Conservation (phyloP, 176 grass and related monocot genomes). For the Thalia dealbata region DNA sequence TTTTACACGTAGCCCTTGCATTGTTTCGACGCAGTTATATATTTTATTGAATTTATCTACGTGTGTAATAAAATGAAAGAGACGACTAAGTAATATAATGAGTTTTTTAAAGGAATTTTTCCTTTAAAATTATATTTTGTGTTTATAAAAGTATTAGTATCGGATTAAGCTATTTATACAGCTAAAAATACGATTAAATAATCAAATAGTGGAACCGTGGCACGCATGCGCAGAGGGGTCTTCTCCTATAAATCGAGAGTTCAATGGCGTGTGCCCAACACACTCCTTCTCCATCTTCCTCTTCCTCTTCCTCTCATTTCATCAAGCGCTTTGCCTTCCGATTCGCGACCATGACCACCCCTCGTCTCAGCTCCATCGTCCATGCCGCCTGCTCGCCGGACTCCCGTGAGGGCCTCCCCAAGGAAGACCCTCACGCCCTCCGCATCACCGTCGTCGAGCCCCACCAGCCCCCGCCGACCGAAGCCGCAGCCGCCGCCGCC, state of each 20-base stretch:
- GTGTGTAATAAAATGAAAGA: no score
- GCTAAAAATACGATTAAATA: no score
- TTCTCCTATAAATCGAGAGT: neutral
- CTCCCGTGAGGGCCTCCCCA: neutral
- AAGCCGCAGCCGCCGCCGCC: no score
- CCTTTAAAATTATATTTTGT: no score
- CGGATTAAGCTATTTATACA: no score
- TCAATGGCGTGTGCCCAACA: neutral
- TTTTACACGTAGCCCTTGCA: neutral
- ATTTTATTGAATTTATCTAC: no score
- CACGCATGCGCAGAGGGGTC: no score
- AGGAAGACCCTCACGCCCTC: neutral
- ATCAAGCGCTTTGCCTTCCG: neutral
- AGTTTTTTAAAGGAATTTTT: no score
- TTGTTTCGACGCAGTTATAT: no score
- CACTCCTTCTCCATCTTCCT: neutral
- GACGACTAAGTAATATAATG: no score
- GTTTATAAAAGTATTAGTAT: no score
- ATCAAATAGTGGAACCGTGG: no score
- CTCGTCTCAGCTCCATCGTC: conserved; percentile 29
- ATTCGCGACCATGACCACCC: conserved; percentile 25
- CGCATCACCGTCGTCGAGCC: neutral
- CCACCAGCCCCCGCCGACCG: neutral
- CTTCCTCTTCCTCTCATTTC: neutral
- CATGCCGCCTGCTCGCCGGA: conserved; percentile 14